A percentile compares a stretch with the other conserved stretches of the same genome.
phyloP scores from a whole-genome alignment of 257 asterid genomes.

The Solanum ossicruentum region DNA sequence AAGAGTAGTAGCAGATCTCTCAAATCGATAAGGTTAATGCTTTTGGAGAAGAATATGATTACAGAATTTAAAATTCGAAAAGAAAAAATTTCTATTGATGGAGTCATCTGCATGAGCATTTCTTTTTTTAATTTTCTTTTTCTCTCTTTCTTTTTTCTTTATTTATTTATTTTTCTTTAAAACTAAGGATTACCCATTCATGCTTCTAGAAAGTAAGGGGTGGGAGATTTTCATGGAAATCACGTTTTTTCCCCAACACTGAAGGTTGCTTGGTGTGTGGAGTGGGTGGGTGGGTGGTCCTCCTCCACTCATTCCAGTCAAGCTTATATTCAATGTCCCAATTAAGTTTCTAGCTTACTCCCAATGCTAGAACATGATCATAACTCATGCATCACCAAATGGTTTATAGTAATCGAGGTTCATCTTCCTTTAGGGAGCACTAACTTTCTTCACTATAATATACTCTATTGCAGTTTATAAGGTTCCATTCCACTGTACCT shows the following conservation, averaged over 20 bases:
- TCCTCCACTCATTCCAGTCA: background rate
- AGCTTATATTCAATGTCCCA: background rate
- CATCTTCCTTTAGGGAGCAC: background rate
- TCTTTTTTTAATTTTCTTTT: background rate
- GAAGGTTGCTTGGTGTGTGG: background rate
- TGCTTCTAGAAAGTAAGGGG: background rate
- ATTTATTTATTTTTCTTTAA: background rate
- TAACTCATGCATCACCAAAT: background rate
- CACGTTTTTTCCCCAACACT: background rate
- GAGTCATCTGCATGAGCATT: background rate
- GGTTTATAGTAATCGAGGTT: background rate
- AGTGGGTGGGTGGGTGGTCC: background rate
- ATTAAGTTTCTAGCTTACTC: background rate
- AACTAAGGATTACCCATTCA: background rate
- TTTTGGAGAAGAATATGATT: background rate
- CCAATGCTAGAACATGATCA: background rate
- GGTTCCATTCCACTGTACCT: background rate
- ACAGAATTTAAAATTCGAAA: background rate
- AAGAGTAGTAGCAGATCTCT: background rate
- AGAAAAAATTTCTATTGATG: background rate
- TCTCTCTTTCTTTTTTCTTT: no score
- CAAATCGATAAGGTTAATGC: background rate
- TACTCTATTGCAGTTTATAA: background rate
- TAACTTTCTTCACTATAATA: background rate
- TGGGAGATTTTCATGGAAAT: background rate